These are phyloP conservation scores for Boletus rubescentipes DNA, from an alignment of 768 basidiomycete species.

Conservation along the genomic window DNA sequence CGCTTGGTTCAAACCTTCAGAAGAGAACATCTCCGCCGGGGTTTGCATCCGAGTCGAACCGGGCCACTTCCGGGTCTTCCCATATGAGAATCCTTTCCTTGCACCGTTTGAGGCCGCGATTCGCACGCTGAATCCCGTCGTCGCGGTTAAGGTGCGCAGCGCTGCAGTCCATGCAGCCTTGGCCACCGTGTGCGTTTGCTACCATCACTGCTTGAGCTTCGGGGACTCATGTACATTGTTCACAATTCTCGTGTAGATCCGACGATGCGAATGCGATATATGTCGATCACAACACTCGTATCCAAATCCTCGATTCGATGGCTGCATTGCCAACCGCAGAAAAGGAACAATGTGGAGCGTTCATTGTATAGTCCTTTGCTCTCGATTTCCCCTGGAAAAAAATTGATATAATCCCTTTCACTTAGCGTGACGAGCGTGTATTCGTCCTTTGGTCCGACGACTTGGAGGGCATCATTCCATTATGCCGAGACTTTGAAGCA, in stretches of 20 bases:
- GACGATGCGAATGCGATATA: constrained; percentile 63
- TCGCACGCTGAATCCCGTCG: constrained; percentile 72
- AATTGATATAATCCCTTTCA: constrained; percentile 2
- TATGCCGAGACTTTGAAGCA: constrained; percentile 71
- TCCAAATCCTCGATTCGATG: constrained; percentile 80
- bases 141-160: constrained; percentile 78
- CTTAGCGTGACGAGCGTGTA: constrained; percentile 78
- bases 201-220: neutral
- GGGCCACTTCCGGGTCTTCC: constrained; percentile 76
- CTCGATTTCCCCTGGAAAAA: neutral
- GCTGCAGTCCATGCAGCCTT: constrained; percentile 81
- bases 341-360: constrained; percentile 90
- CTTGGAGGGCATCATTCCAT: constrained; percentile 73
- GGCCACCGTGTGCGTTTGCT: constrained; percentile 55
- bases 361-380: constrained; percentile 53
- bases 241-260: constrained; percentile 35
- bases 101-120: constrained; percentile 83
- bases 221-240: constrained; percentile 1
- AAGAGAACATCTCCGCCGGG: constrained; percentile 77
- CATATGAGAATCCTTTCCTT: constrained; percentile 80
- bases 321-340: constrained; percentile 69
- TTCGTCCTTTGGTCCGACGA: constrained; percentile 85
- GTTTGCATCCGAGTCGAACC: constrained; percentile 72
- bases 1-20: constrained; percentile 84
- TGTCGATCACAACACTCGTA: constrained; percentile 78